Evolutionary conservation across 495 filamentous ascomycete genomes (phyloP).

Genomic region (Penicillium ochrochloron): DNA sequence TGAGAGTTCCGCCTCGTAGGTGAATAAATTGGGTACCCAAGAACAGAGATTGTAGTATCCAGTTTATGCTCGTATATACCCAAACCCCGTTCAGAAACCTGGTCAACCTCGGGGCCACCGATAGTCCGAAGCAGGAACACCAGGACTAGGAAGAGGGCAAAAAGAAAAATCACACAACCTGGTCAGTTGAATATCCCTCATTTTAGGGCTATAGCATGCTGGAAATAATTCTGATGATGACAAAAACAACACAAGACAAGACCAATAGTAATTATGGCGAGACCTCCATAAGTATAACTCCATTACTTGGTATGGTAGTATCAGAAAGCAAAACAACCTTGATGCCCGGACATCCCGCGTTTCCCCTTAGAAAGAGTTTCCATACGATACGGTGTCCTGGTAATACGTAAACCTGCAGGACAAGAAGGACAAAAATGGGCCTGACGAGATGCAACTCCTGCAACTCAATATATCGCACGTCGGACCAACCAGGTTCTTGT

Average conservation of each 20-base stretch:
- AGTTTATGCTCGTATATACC: slow-evolving; percentile 1
- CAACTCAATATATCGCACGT: slow-evolving; percentile 30
- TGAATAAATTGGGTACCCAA: slow-evolving; percentile 8
- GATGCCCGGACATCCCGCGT: slow-evolving; percentile 22
- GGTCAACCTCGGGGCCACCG: not conserved
- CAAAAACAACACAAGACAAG: not conserved
- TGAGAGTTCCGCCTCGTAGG: not conserved
- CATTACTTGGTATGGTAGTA: not conserved
- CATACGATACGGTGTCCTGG: slow-evolving; percentile 26
- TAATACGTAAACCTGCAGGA: slow-evolving; percentile 29
- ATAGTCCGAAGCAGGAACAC: not conserved
- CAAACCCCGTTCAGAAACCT: not conserved
- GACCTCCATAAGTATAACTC: not conserved
- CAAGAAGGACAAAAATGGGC: slow-evolving; percentile 6
- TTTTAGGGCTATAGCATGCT: not conserved
- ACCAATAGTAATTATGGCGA: not conserved
- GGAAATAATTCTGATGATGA: not conserved
- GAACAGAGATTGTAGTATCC: not conserved
- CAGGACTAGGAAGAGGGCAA: not conserved
- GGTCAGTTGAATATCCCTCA: slow-evolving; percentile 1
- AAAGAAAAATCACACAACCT: not conserved
- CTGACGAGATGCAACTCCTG: slow-evolving; percentile 32
- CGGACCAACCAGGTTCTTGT: slow-evolving; percentile 37
- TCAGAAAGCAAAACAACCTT: not conserved
- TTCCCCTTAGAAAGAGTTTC: slow-evolving; percentile 18